Percentiles rank a stretch among this genome's conserved stretches.
Conservation (phyloP, 768 basidiomycete genomes). For the Rhodotorula kratochvilovae region DNA sequence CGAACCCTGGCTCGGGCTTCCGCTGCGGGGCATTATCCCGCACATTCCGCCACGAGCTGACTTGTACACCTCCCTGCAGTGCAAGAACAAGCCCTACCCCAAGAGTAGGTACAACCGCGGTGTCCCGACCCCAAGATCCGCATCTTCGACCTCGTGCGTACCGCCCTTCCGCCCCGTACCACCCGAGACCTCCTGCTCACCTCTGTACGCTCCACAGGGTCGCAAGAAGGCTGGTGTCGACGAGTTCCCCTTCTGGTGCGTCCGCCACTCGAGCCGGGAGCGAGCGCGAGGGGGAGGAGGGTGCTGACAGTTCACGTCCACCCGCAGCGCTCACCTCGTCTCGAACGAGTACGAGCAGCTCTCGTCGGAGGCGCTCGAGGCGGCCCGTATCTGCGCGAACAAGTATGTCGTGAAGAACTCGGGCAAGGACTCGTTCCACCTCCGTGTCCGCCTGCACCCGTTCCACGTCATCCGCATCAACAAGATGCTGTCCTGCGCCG, state of each 20-base stretch:
- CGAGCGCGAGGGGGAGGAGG: background rate
- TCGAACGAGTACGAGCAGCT: constrained; percentile 98
- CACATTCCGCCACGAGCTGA: background rate
- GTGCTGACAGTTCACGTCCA: background rate
- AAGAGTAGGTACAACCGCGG: constrained; percentile 92
- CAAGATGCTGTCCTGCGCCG: constrained; percentile 99
- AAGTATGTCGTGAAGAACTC: constrained; percentile 96
- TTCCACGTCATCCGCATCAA: constrained; percentile 99
- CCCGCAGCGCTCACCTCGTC: constrained; percentile 68
- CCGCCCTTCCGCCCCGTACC: background rate
- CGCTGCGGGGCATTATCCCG: no score
- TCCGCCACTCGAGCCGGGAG: background rate
- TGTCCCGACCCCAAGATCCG: constrained; percentile 97
- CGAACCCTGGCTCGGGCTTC: no score
- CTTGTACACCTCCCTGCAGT: constrained; percentile 56
- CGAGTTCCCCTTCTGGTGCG: constrained; percentile 87
- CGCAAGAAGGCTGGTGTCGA: constrained; percentile 94
- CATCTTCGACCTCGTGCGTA: constrained; percentile 65
- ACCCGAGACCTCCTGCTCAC: background rate
- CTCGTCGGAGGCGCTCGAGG: constrained; percentile 91
- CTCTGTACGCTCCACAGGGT: constrained; percentile 54
- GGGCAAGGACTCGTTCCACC: constrained; percentile 98
- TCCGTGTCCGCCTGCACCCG: constrained; percentile 93
- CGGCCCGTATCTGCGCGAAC: constrained; percentile 98
- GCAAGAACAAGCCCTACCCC: constrained; percentile 89